These are phyloP conservation scores for Phytophthora aleatoria DNA, from an alignment of 352 stramenopile genomes.

Conservation along the genomic window DNA sequence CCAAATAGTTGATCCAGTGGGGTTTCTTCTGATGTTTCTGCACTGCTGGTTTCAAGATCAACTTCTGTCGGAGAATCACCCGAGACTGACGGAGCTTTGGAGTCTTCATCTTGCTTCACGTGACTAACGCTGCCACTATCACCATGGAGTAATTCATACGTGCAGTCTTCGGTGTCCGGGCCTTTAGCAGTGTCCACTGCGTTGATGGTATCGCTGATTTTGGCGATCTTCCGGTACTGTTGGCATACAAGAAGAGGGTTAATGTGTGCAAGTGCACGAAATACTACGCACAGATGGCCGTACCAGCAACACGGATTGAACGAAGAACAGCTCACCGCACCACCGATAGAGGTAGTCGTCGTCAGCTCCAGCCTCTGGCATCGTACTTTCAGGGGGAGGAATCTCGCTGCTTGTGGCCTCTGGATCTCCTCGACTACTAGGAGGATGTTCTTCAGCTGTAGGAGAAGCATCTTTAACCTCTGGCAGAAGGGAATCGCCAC, in stretches of 20 bases:
- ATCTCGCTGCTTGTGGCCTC: constrained; percentile 7
- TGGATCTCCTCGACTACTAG: constrained; percentile 9
- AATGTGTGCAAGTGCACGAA: not conserved
- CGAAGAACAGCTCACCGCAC: constrained; percentile 68
- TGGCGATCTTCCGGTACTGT: constrained; percentile 45
- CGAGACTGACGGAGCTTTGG: not conserved
- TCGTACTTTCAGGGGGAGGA: not conserved
- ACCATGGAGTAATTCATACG: constrained; percentile 41
- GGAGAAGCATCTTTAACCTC: constrained; percentile 13
- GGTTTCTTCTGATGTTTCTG: constrained; percentile 3
- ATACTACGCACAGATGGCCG: not conserved
- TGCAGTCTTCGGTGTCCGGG: constrained; percentile 43
- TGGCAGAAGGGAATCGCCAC: constrained; percentile 40
- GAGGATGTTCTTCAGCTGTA: constrained; percentile 1
- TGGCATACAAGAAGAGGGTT: constrained; percentile 2
- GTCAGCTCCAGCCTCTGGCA: constrained; percentile 26
- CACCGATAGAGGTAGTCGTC: constrained; percentile 64
- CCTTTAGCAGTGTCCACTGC: constrained; percentile 32
- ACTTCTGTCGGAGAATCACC: not conserved
- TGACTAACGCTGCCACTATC: constrained; percentile 1
- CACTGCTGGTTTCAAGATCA: not conserved
- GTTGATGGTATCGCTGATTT: constrained; percentile 15
- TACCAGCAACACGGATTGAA: constrained; percentile 58
- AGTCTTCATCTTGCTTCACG: not conserved
- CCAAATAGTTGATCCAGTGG: constrained; percentile 30